Base-by-base conservation (phyloP, 2,329 filamentous ascomycete genomes). In the Cercospora sojina region DNA sequence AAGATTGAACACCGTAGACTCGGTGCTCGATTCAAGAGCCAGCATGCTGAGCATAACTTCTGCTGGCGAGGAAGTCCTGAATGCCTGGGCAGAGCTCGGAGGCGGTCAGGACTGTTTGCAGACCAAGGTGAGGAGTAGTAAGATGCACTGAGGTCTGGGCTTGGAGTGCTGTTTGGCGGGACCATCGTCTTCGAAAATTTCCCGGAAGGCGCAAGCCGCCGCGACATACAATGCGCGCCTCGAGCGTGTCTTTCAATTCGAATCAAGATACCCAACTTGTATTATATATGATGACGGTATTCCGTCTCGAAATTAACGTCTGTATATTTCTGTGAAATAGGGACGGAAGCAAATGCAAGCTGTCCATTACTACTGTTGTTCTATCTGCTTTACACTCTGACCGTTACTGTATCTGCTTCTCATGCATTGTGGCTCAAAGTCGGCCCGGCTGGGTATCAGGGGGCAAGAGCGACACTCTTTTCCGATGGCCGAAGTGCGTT, bases 1-100 rank as follows among this genome's bases (percentile, higher is more conserved):
- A 8, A 43, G 59, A 35, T 56, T 69, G n/a, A 65, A 68, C 47
- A 69, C 67, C 16, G 62, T 68, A 38, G 64, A 71, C 27, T 43
- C 61, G 18, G 47, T 66, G 18, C 29, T 64, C 20, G 64, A 69
- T 23, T 31, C 61, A 18, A 29, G 65, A 29, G 65, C 68, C 18
- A 74, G 70, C 60, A 62, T 77, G 55, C 53, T 71, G 16, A 72
- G 72, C 57, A 70, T 71, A 55, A 74, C 76, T 56, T 82, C 80
- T 65, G 80, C 81, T 4, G 80, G 79, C 49, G 80, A 82, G 32
- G 81, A 83, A 68, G 79, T 83, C 7, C 71, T 83, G 29, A 80
- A 80, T 63, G 81, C 81, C 16, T 83, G 81, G 81, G 79, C 79
- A 10, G 81, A 78, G 64, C 67, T 83, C 25, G 81, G 81, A 7